A percentile compares a stretch with the other conserved stretches of the same genome.
These are phyloP conservation scores for Umbelopsis sp. DNA, from an alignment of 192 early-diverging fungal species.

Conservation along the genomic window DNA sequence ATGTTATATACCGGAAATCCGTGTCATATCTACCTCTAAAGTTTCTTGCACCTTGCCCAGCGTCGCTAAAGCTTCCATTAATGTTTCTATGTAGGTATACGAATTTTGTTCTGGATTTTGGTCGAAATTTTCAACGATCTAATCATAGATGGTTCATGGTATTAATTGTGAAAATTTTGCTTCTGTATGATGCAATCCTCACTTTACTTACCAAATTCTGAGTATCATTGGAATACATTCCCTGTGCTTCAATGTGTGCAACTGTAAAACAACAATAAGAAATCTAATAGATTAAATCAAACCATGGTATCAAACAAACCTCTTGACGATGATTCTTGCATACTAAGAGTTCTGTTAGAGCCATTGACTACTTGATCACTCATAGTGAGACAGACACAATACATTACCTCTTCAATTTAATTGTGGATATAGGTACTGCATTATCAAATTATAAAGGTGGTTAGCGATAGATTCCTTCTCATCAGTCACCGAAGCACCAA, in stretches of 20 bases:
- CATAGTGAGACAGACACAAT: too few relatives aligned
- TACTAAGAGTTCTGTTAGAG: background rate
- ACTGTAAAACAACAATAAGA: background rate
- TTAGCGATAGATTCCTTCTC: background rate
- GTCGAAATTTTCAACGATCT: constrained; percentile 62
- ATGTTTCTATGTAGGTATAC: constrained; percentile 75
- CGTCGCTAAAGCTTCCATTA: constrained; percentile 68
- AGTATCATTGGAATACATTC: constrained; percentile 37
- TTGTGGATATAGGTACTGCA: background rate
- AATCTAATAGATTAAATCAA: background rate
- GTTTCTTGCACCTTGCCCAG: constrained; percentile 57
- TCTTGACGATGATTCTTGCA: background rate
- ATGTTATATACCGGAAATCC: background rate
- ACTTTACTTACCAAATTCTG: constrained; percentile 47
- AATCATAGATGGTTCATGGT: background rate
- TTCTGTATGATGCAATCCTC: too few relatives aligned
- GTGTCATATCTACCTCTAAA: constrained; percentile 40
- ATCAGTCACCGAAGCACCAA: background rate
- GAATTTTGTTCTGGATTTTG: constrained; percentile 77
- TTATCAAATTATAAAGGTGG: background rate
- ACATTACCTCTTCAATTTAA: background rate
- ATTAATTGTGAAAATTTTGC: background rate
- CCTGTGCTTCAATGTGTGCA: constrained; percentile 1
- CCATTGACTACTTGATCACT: too few relatives aligned
- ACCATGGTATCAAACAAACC: background rate